Conservation (phyloP, 2,329 filamentous ascomycete species). For the Thelonectria olida region DNA sequence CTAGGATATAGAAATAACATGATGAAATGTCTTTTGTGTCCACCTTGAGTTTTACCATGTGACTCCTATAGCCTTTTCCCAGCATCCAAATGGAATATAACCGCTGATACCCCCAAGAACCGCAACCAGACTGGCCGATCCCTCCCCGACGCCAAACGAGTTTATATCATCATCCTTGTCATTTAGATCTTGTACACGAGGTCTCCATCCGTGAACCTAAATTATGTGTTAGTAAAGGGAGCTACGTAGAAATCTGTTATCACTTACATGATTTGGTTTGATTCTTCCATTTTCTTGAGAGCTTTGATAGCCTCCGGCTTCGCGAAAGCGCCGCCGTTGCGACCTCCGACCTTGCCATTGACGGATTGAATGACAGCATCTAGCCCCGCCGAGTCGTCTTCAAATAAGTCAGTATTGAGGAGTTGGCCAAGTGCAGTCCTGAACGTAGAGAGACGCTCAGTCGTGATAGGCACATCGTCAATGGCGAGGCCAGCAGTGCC, state of each 20-base stretch:
- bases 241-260: not conserved
- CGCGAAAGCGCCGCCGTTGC: slow-evolving; percentile 69
- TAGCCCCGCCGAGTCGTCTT: slow-evolving; percentile 83
- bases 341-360: slow-evolving; percentile 72
- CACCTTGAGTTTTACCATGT: not conserved
- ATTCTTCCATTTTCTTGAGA: slow-evolving; percentile 80
- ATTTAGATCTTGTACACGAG: slow-evolving; percentile 74
- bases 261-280: slow-evolving; percentile 92
- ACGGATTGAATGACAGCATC: slow-evolving; percentile 80
- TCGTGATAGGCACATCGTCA: slow-evolving; percentile 61
- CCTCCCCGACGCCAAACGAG: slow-evolving; percentile 19
- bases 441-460: slow-evolving; percentile 77
- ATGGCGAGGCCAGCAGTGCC: slow-evolving; percentile 54
- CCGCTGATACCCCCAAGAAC: not conserved
- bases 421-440: slow-evolving; percentile 83
- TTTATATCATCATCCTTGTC: not conserved
- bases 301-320: slow-evolving; percentile 79
- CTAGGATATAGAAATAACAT: slow-evolving; percentile 22
- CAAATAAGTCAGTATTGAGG: slow-evolving; percentile 84
- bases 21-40: slow-evolving; percentile 3
- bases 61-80: not conserved
- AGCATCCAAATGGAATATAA: slow-evolving; percentile 3
- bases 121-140: not conserved
- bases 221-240: slow-evolving; percentile 30
- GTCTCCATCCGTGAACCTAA: slow-evolving; percentile 68